A percentile compares a stretch with the other conserved stretches of the same genome.
These are phyloP conservation scores for Cladosporium sp. DNA, from an alignment of 2,329 filamentous ascomycete genomes.

Conservation along the genomic window DNA sequence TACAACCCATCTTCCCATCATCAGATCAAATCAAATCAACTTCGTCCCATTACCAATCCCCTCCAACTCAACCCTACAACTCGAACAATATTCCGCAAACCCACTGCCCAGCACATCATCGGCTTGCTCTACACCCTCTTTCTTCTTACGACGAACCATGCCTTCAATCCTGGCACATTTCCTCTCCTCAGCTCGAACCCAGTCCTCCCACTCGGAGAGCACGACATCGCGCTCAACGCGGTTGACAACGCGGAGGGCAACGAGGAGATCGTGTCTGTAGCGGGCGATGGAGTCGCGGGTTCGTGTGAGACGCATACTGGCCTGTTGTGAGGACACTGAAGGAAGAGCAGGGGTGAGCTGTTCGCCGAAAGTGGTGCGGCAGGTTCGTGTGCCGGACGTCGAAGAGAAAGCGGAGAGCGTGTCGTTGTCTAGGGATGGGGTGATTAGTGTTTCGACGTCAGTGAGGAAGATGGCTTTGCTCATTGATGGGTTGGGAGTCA, in stretches of 20 bases:
- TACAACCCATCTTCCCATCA: too few relatives aligned
- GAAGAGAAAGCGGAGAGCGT: constrained; percentile 11
- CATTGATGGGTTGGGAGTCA: constrained; percentile 75
- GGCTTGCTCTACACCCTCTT: constrained; percentile 20
- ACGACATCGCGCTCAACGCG: constrained; percentile 82
- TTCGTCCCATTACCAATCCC: constrained; percentile 3
- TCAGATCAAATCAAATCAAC: constrained; percentile 5
- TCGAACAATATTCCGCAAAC: constrained; percentile 59
- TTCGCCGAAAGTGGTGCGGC: constrained; percentile 31
- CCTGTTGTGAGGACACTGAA: constrained; percentile 11
- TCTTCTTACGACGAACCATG: constrained; percentile 39
- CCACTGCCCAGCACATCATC: constrained; percentile 43
- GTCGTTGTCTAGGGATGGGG: constrained; percentile 29
- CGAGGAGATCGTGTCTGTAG: constrained; percentile 84
- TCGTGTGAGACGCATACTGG: constrained; percentile 57
- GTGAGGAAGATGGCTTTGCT: constrained; percentile 77
- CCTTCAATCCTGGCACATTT: constrained; percentile 64
- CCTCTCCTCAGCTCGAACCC: constrained; percentile 73
- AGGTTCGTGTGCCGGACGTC: constrained; percentile 20
- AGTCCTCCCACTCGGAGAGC: constrained; percentile 86
- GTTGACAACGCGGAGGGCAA: constrained; percentile 87
- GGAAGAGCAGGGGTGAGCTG: constrained; percentile 19
- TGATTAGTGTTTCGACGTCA: constrained; percentile 65
- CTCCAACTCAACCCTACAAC: constrained; percentile 38
- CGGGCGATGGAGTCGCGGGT: constrained; percentile 78